Percentiles rank a stretch among this genome's conserved stretches.
Evolutionary conservation across 2,329 filamentous ascomycete genomes (phyloP).

Genomic region (Metarhizium album): DNA sequence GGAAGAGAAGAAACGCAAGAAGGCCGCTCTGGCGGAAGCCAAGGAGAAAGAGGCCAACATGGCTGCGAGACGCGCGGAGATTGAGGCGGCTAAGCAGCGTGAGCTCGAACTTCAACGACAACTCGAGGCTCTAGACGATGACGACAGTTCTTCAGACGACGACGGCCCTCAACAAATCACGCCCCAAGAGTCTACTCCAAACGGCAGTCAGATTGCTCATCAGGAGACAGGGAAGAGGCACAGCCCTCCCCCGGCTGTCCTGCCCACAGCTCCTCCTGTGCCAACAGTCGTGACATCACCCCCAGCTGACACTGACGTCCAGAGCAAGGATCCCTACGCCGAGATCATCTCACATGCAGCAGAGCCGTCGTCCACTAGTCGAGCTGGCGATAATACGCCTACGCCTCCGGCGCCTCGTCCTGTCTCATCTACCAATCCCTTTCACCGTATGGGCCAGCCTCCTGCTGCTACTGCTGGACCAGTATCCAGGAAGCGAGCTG

Average conservation of each 20-base stretch:
- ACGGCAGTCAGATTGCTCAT: constrained; percentile 38
- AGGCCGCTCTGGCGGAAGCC: constrained; percentile 74
- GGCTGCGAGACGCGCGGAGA: constrained; percentile 76
- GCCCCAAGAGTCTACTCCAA: constrained; percentile 44
- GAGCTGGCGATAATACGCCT: constrained; percentile 25
- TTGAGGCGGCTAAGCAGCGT: constrained; percentile 81
- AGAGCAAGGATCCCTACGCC: constrained; percentile 93
- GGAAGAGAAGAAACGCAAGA: constrained; percentile 87
- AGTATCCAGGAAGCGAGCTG: constrained; percentile 43
- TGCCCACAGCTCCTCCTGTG: constrained; percentile 38
- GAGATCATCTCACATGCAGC: constrained; percentile 69
- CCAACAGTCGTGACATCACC: constrained; percentile 41
- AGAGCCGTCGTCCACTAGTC: constrained; percentile 36
- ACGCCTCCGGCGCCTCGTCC: constrained; percentile 27
- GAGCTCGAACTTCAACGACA: constrained; percentile 84
- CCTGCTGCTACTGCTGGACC: constrained; percentile 37
- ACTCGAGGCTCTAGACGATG: constrained; percentile 63
- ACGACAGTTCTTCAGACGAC: constrained; percentile 66
- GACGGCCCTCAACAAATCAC: constrained; percentile 64
- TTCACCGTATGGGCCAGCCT: constrained; percentile 71
- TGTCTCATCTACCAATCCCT: constrained; percentile 81
- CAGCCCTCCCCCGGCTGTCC: constrained; percentile 37
- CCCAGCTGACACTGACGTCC: constrained; percentile 53
- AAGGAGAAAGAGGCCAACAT: constrained; percentile 82
- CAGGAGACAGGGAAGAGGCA: constrained; percentile 44